Percentiles rank a stretch among this genome's conserved stretches.
phyloP scores from a whole-genome alignment of 257 asterid species.

The Nicotiana otophora region DNA sequence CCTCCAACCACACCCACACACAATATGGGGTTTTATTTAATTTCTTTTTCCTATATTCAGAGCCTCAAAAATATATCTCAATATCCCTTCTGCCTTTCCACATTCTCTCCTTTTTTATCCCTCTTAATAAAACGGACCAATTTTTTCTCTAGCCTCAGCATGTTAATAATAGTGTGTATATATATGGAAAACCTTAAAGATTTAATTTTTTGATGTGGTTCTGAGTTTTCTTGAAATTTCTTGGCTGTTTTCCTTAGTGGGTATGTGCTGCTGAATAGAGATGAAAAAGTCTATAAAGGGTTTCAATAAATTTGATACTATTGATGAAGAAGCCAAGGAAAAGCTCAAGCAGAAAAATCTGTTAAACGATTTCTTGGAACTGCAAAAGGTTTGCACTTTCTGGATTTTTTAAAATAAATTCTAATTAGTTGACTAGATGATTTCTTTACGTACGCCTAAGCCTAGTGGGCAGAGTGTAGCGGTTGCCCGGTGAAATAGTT shows the following conservation, averaged over 20 bases:
- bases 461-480: too few relatives aligned
- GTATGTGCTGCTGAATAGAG: background rate
- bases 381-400: constrained; percentile 11
- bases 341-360: background rate
- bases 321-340: background rate
- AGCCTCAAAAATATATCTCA: background rate
- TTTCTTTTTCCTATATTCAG: too few relatives aligned
- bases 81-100: background rate
- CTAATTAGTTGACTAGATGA: background rate
- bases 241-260: background rate
- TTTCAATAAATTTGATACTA: background rate
- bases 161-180: too few relatives aligned
- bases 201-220: background rate
- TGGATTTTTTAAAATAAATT: background rate
- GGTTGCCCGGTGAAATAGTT: too few relatives aligned
- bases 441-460: too few relatives aligned
- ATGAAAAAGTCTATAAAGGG: constrained; percentile 4
- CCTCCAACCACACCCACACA: constrained; percentile 9
- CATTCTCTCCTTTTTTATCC: background rate
- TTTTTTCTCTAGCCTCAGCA: too few relatives aligned
- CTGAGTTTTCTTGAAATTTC: background rate
- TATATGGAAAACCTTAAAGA: background rate
- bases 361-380: background rate
- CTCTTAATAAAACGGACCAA: background rate
- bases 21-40: background rate